A percentile compares a stretch with the other conserved stretches of the same genome.
These are phyloP conservation scores for Salix caprea DNA, from an alignment of 345 rosid genomes.

Conservation along the genomic window DNA sequence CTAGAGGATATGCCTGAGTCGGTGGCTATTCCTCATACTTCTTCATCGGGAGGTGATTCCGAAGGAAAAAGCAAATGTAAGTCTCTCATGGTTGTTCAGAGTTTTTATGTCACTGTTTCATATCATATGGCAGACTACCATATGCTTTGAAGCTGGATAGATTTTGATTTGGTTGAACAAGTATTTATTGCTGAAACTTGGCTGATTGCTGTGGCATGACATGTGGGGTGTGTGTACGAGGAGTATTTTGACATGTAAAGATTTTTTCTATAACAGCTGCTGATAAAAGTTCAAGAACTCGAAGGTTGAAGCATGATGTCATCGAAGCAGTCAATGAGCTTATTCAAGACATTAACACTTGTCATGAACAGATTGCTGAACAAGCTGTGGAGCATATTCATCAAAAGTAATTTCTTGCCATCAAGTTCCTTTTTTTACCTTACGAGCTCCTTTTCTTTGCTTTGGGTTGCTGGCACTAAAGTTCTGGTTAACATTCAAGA, in stretches of 20 bases:
- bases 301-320: slow-evolving; percentile 93
- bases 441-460: background rate
- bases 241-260: slow-evolving; percentile 14
- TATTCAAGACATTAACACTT: slow-evolving; percentile 75
- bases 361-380: slow-evolving; percentile 98
- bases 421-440: slow-evolving; percentile 1
- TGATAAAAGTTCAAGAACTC: slow-evolving; percentile 78
- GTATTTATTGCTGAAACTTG: background rate
- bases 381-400: slow-evolving; percentile 99
- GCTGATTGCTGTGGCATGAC: background rate
- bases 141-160: background rate
- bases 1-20: slow-evolving; percentile 79
- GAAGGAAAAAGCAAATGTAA: slow-evolving; percentile 94
- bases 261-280: slow-evolving; percentile 59
- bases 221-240: background rate
- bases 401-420: slow-evolving; percentile 61
- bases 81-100: background rate
- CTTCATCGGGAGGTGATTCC: slow-evolving; percentile 97
- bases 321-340: slow-evolving; percentile 96
- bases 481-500: background rate
- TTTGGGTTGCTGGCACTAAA: background rate
- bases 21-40: slow-evolving; percentile 56
- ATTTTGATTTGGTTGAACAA: background rate
- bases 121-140: background rate
- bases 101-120: background rate